Base-by-base conservation (phyloP, 495 filamentous ascomycete genomes). In the Glarea lozoyensis region DNA sequence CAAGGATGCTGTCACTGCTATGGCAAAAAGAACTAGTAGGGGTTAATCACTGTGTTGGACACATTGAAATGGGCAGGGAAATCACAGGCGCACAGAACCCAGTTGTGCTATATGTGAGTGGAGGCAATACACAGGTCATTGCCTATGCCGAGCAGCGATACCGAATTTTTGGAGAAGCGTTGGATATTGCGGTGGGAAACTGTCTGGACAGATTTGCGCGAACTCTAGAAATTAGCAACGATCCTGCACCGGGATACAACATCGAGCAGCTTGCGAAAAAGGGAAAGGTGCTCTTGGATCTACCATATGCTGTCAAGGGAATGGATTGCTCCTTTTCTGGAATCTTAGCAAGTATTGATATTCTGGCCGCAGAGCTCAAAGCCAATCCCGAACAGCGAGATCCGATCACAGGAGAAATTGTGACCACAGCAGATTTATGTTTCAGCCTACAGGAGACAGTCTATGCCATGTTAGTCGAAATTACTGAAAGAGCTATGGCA, bases 291-390 rank as follows among this genome's bases (percentile, higher is more conserved):
- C 63, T 97, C 24, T 65, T 97, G 5, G 92, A 97, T 46, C 69
- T 98, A 21, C 93, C 92, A 2, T 98, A 98, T 56, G 78, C 88
- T 12, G 92, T 98, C 23, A 98, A 98, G 57, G 92, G 92, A 29
- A 98, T 98, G 92, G 92, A 98, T 60, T 89, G 84, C 53, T 90
- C 84, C 19, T 96, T 98, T 62, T 86, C 81, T 4, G 92, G 92
- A 2, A 93, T 98, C 40, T 63, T 98, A 17, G 86, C 84, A 1
- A 71, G 76, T 1, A 80, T 89, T 20, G 93, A 98, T 57, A 62
- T 71, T 21, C 63, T 96, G 27, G 92, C 89, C 1, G 75, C 67
- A 22, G 67, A 73, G 40, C 77, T 84, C 55, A 62, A 65, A 40
- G 61, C 56, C 7, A 67, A 67, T 45, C 72, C 70, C 2, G 57